A percentile compares a stretch with the other conserved stretches of the same genome.
Evolutionary conservation across 1,284 basidiomycete species (phyloP).

Genomic region (Xerocomus minutiporus): DNA sequence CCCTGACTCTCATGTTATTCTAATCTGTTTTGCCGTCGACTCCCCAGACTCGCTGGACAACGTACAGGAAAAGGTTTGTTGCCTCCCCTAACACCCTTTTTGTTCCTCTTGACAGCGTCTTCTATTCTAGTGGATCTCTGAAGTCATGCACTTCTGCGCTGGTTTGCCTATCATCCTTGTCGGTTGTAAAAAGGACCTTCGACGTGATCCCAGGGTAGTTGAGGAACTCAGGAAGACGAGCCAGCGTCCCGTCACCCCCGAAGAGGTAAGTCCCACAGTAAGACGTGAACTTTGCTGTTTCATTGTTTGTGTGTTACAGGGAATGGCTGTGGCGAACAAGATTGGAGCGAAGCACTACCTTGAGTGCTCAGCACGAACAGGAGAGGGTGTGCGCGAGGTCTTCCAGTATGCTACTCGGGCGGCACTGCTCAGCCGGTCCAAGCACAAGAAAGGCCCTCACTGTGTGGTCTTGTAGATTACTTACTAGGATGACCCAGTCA

Average conservation of each 20-base stretch:
- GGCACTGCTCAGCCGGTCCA: constrained; percentile 57
- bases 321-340: constrained; percentile 83
- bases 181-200: constrained; percentile 89
- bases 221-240: constrained; percentile 79
- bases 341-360: constrained; percentile 87
- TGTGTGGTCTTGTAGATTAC: constrained; percentile 54
- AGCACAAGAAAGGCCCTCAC: constrained; percentile 39
- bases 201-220: constrained; percentile 73
- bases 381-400: constrained; percentile 87
- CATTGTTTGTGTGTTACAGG: constrained; percentile 39
- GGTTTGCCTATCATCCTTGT: constrained; percentile 87
- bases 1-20: constrained; percentile 89
- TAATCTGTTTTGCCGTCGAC: constrained; percentile 92
- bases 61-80: constrained; percentile 87
- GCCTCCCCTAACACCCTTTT: neutral
- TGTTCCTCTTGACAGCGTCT: constrained; percentile 5
- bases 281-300: neutral
- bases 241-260: constrained; percentile 75
- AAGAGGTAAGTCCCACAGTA: constrained; percentile 47
- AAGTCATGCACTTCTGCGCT: constrained; percentile 90
- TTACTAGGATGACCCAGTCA: constrained; percentile 13
- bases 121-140: constrained; percentile 77
- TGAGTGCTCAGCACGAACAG: constrained; percentile 87
- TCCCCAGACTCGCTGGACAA: constrained; percentile 91
- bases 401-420: constrained; percentile 87